These are phyloP conservation scores for Alternaria sp. DNA, from an alignment of 2,329 filamentous ascomycete species.

Conservation along the genomic window DNA sequence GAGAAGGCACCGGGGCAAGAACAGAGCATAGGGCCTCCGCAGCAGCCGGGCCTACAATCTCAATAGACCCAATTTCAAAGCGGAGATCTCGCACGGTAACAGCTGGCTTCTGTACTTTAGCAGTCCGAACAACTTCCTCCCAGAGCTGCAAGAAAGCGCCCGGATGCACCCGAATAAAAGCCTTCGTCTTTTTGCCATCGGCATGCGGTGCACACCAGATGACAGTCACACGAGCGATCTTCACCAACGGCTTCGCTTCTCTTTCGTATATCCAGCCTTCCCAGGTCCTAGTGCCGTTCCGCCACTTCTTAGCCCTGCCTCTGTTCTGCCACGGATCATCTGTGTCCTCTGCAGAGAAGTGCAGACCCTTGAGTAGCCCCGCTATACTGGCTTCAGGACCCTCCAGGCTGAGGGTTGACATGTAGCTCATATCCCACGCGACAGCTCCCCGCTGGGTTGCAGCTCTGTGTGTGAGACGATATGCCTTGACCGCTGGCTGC, in stretches of 20 bases:
- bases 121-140: slow-evolving; percentile 64
- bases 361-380: slow-evolving; percentile 68
- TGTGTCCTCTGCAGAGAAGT: slow-evolving; percentile 58
- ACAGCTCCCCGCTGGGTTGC: slow-evolving; percentile 77
- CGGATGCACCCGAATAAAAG: slow-evolving; percentile 81
- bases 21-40: slow-evolving; percentile 77
- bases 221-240: slow-evolving; percentile 74
- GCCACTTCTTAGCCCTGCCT: slow-evolving; percentile 73
- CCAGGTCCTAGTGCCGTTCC: slow-evolving; percentile 63
- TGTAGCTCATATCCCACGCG: slow-evolving; percentile 93
- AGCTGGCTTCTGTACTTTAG: slow-evolving; percentile 66
- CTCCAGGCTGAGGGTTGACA: slow-evolving; percentile 81
- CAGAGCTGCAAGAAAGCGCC: slow-evolving; percentile 76
- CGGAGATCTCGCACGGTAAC: slow-evolving; percentile 72
- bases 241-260: slow-evolving; percentile 56
- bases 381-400: slow-evolving; percentile 70
- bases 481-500: slow-evolving; percentile 87
- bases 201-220: slow-evolving; percentile 67
- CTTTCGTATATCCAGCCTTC: slow-evolving; percentile 64
- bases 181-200: slow-evolving; percentile 52
- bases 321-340: slow-evolving; percentile 61
- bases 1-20: slow-evolving; percentile 58
- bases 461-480: slow-evolving; percentile 84
- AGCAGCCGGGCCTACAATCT: slow-evolving; percentile 74
- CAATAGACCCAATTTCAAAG: slow-evolving; percentile 75